Base-by-base conservation (phyloP, 176 grass and related monocot species). In the Avena sativa region DNA sequence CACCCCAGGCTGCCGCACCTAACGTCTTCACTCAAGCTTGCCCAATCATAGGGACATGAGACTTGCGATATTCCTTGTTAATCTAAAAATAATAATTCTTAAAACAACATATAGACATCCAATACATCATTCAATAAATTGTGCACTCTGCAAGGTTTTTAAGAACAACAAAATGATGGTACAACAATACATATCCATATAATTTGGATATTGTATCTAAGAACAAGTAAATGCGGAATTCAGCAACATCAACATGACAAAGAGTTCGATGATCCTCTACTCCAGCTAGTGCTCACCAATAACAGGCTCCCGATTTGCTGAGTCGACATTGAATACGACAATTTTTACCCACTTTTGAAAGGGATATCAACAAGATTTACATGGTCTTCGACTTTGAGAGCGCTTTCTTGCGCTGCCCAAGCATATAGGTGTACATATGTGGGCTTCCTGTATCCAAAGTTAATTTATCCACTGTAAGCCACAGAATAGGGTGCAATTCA, bases 341-440 rank as follows among this genome's bases (percentile, higher is more conserved):
- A 58, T 19, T 59, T 17, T 3, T 28, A 78, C 55, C 6, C 28
- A 60, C 13, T n/a, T 34, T 79, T 14, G 34, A 44, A 38, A 57
- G 76, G 53, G 55, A 8, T 4, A 14, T 44, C 20, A 79, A 15
- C 19, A 16, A 65, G 44, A 65, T 81, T 32, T 63, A 80, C 38
- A 21, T 8, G 4, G 78, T 26, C 78, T 63, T 63, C 0, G 43
- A 47, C n/a, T 80, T 63, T 62, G 77, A 36, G 43, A 81, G 79
- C 1, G 79, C 79, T 25, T 81, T 81, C 79, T 81, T 81, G 61
- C 79, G 79, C 61, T 81, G 79, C 25, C 79, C 46, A 67, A 81
- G 79, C 79, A 81, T 81, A 12, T 81, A 81, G 0, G 61, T 81
- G 11, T 81, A 67, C 79, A 81, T 81, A 51, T 81, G 79, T 0